Evolutionary conservation across 129 eudicot genomes (phyloP).

Genomic region (Rutidosis leptorrhynchoides): DNA sequence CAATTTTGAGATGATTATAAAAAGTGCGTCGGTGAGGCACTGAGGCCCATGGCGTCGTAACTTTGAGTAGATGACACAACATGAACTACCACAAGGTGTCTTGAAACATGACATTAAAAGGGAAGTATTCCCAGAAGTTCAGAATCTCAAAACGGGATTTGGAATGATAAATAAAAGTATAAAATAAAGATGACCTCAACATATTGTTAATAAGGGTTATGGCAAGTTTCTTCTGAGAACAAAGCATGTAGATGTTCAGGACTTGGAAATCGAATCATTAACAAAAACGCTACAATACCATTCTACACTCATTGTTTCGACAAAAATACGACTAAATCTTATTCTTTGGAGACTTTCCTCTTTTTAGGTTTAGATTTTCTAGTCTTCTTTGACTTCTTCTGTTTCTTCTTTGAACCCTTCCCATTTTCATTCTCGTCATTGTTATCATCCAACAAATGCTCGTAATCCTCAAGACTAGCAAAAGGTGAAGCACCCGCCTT

Average conservation of each 20-base stretch:
- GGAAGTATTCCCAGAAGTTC: not conserved
- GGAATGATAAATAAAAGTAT: too few relatives aligned
- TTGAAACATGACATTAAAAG: too few relatives aligned
- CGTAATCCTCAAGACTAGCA: constrained; percentile 88
- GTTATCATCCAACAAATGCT: constrained; percentile 65
- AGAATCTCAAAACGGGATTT: not conserved
- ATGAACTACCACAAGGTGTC: too few relatives aligned
- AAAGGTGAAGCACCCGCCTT: constrained; percentile 76
- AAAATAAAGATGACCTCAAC: not conserved
- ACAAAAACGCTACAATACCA: not conserved
- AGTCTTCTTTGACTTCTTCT: constrained; percentile 33
- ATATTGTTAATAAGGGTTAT: not conserved
- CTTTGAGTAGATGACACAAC: too few relatives aligned
- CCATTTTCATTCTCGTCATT: constrained; percentile 10
- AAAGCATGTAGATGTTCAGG: not conserved
- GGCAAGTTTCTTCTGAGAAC: not conserved
- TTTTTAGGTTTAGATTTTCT: constrained; percentile 43
- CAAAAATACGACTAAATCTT: not conserved
- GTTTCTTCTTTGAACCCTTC: constrained; percentile 24
- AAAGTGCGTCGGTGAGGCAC: too few relatives aligned
- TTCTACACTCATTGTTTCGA: not conserved
- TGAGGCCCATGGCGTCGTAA: too few relatives aligned
- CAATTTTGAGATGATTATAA: too few relatives aligned
- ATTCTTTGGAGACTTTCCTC: constrained; percentile 36
- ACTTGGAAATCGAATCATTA: not conserved